phyloP scores from a whole-genome alignment of 495 filamentous ascomycete species.

The Lasiosphaeria ovina region DNA sequence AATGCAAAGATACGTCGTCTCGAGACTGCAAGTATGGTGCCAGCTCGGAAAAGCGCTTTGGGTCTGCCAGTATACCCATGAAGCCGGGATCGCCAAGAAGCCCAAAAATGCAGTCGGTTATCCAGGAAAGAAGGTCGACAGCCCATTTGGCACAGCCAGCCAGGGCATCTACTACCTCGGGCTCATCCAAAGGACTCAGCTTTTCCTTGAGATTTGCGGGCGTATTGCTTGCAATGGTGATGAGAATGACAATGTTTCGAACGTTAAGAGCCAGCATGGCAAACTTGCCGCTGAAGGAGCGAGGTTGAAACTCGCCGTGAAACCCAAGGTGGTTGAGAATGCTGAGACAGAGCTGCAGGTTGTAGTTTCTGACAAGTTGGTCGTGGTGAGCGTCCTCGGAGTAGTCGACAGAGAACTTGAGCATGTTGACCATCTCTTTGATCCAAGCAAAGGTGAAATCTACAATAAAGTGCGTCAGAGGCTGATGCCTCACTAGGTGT shows the following conservation, averaged over 20 bases:
- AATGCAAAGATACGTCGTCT: slow-evolving; percentile 59
- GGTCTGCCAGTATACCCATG: slow-evolving; percentile 39
- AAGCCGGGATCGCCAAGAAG: slow-evolving; percentile 55
- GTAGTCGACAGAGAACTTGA: slow-evolving; percentile 68
- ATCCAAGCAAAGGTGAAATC: slow-evolving; percentile 55
- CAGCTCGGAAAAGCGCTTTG: slow-evolving; percentile 49
- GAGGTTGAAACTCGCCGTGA: slow-evolving; percentile 55
- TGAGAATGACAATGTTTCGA: slow-evolving; percentile 64
- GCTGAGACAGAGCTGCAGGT: slow-evolving; percentile 67
- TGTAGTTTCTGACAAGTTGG: slow-evolving; percentile 64
- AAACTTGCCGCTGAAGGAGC: slow-evolving; percentile 63
- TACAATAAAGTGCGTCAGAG: slow-evolving; percentile 29
- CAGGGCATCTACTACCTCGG: slow-evolving; percentile 57
- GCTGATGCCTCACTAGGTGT: slow-evolving; percentile 23
- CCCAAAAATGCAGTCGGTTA: slow-evolving; percentile 65
- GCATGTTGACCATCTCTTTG: slow-evolving; percentile 61
- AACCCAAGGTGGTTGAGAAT: slow-evolving; percentile 68
- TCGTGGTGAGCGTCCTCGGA: slow-evolving; percentile 66
- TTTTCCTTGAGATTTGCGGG: slow-evolving; percentile 35
- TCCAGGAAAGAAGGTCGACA: slow-evolving; percentile 64
- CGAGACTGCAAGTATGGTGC: slow-evolving; percentile 41
- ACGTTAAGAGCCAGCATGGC: slow-evolving; percentile 73
- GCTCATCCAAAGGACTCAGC: slow-evolving; percentile 60
- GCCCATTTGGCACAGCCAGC: slow-evolving; percentile 62
- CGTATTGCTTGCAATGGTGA: slow-evolving; percentile 58